phyloP scores from a whole-genome alignment of 352 stramenopile species.

The Aphanomyces cochlioides region DNA sequence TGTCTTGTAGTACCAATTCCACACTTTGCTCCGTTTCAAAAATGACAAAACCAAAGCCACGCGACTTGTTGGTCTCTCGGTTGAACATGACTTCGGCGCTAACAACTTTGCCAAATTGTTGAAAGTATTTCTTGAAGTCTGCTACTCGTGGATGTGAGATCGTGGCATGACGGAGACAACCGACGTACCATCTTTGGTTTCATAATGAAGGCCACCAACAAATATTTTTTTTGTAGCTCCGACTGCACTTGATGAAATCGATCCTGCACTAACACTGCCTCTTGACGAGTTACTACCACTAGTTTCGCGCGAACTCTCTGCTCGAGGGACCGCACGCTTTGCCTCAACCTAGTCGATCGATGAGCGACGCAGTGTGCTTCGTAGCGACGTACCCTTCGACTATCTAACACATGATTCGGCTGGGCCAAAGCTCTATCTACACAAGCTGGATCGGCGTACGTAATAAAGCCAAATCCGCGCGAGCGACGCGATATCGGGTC shows the following conservation, averaged over 20 bases:
- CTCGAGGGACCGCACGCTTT: constrained; percentile 86
- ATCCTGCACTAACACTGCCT: constrained; percentile 51
- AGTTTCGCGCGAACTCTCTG: constrained; percentile 73
- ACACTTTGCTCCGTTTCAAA: constrained; percentile 88
- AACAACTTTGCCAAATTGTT: constrained; percentile 90
- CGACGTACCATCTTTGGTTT: constrained; percentile 87
- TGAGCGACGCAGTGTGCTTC: background rate
- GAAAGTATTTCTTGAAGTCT: constrained; percentile 91
- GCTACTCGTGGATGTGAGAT: constrained; percentile 35
- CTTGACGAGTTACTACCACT: constrained; percentile 46
- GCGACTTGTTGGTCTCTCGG: constrained; percentile 91
- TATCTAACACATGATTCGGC: constrained; percentile 88
- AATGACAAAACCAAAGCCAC: constrained; percentile 92
- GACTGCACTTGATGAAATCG: constrained; percentile 51
- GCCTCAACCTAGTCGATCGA: constrained; percentile 74
- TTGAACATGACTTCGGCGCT: constrained; percentile 95
- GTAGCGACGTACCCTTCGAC: constrained; percentile 58
- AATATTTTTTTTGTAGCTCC: constrained; percentile 90
- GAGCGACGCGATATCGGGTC: constrained; percentile 88
- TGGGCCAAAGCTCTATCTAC: constrained; percentile 88
- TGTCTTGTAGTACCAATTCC: constrained; percentile 80
- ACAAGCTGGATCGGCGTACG: constrained; percentile 81
- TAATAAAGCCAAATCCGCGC: constrained; percentile 92
- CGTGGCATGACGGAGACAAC: too few relatives aligned
- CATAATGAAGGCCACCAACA: constrained; percentile 89